Conservation (phyloP, 2,329 filamentous ascomycete genomes). For the Phoma sp. region DNA sequence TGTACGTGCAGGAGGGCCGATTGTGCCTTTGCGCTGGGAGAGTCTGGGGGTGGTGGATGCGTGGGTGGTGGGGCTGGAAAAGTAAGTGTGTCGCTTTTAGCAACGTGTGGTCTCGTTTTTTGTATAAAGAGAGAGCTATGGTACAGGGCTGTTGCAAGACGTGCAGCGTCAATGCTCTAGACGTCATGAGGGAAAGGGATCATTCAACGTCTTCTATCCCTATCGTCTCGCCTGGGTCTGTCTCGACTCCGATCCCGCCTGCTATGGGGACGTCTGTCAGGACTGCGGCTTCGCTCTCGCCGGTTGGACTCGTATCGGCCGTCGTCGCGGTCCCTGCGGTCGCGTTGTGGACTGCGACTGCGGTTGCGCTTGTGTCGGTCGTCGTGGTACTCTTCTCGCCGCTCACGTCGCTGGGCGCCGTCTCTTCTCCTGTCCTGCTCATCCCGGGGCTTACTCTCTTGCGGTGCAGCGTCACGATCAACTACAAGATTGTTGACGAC, state of each 20-base stretch:
- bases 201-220: conserved; percentile 39
- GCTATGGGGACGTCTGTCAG: conserved; percentile 43
- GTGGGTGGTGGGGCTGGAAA: neutral
- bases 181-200: too few relatives aligned
- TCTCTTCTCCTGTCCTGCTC: conserved; percentile 46
- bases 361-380: conserved; percentile 48
- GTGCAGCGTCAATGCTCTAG: neutral
- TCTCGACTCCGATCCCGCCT: conserved; percentile 48
- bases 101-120: conserved; percentile 1
- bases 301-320: conserved; percentile 36
- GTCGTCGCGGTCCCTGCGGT: conserved; percentile 40
- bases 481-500: conserved; percentile 42
- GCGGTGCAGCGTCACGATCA: conserved; percentile 29
- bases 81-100: neutral
- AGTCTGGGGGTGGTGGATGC: neutral
- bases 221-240: conserved; percentile 49
- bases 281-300: conserved; percentile 38
- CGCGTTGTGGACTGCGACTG: conserved; percentile 41
- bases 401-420: conserved; percentile 44
- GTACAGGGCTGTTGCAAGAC: neutral
- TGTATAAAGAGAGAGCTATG: neutral
- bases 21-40: neutral
- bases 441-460: conserved; percentile 17
- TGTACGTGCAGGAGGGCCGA: neutral
- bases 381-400: conserved; percentile 46